Evolutionary conservation across 139 green algal species (phyloP), one percentile per base, ranked within the genome.

Genomic region (Coelastrella sp.): DNA sequence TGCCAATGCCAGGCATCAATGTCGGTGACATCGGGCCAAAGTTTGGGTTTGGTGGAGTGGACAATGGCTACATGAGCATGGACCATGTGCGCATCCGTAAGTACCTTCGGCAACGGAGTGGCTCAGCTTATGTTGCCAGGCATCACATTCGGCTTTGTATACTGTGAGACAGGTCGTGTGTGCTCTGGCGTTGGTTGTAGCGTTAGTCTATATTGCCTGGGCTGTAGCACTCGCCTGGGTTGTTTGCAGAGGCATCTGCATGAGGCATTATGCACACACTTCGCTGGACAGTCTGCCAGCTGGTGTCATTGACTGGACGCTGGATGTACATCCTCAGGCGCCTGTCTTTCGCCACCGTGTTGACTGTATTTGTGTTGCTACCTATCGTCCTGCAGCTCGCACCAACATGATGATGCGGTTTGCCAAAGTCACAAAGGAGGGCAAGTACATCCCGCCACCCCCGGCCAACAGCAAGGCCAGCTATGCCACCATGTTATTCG

Each of bases 21-120:
- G 95, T 99, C 8, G 98, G 98, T 3, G 98, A 99, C 94, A 99
- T 99, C 61, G 98, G 98, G 5, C 95, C 96, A 75, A 99, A 99
- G 94, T 96, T 99, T 90, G 97, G 91, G 3, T 96, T 92, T 84
- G 92, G 92, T 86, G 88, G 90, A 23, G 95, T 97, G 22, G 94
- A 96, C 89, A 96, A 96, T 88, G 94, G 94, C 68, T 99, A 95
- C 90, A 90, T 99, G 84, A 76, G 90, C 11, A 96, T 99, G 83
- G 89, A 96, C 85, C 92, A 95, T 89, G 92, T 97, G 75, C 92
- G 95, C 81, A 95, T 97, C 7, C 95, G 88, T 94, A 83, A 92
- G 91, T 92, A 85, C 17, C 58, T 71, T 13, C 2, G 61, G 10
- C 61, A 71, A 13, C 61, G 32, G 32, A 47, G 32, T 47, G 32